Evolutionary conservation across 495 filamentous ascomycete species (phyloP), one percentile per base, ranked within the genome.

Genomic region (Annulohypoxylon bovei): DNA sequence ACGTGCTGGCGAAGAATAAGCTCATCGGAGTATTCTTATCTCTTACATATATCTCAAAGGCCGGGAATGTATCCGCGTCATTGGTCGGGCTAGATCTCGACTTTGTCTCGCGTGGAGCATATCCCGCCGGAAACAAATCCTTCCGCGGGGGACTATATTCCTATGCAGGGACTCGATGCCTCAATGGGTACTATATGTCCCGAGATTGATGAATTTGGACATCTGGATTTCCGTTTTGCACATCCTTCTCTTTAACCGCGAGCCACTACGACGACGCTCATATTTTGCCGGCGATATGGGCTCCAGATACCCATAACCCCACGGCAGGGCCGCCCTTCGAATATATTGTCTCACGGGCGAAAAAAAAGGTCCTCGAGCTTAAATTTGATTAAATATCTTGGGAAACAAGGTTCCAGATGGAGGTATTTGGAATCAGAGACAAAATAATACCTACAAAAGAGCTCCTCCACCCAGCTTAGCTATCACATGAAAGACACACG

Each of bases 211-310:
- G 47, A 62, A 65, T 65, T 59, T 33, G 59, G 60, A 55, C 46
- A 8, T 65, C 47, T 64, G 49, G 54, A 55, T 62, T 55, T 55
- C 14, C 14, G 39, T 12, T 62, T 42, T 28, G 37, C 53, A 39
- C 59, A 60, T 60, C 59, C 16, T 49, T 30, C 58, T 42, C 44
- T 68, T 72, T 72, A 68, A 32, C 65, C 70, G 70, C 59, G 27
- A 30, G 37, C 64, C 52, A 67, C 59, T 61, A 56, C 70, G 4
- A 58, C 64, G 25, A 42, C 60, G 23, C 27, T 12, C 27, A 14
- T 16, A 66, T 73, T 73, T 70, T 73, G 12, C 70, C 70, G 66
- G 66, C 62, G 28, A 70, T 66, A 73, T 66, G 65, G 65, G 16
- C 62, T 56, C 54, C 47, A 49, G 16, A 62, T 37, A 54, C 37